Conservation (phyloP, 2,329 filamentous ascomycete species). For the Pyricularia pennisetigena region DNA sequence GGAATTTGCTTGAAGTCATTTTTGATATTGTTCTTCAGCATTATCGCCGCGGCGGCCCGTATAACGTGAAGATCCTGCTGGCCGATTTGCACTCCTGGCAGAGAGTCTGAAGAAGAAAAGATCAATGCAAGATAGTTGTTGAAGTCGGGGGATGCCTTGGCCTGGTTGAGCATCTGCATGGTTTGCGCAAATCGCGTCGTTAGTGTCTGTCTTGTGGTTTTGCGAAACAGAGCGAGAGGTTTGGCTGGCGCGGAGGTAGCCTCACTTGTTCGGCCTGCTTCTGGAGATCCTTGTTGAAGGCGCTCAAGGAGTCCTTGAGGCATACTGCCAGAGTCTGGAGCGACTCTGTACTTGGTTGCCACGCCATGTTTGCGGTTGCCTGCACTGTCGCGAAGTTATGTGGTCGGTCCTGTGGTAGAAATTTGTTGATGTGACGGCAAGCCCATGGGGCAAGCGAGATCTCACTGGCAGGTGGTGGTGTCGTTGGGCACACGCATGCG, state of each 20-base stretch:
- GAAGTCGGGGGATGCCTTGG: constrained; percentile 81
- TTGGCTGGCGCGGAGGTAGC: constrained; percentile 6
- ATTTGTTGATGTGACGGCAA: background rate
- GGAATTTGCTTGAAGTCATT: constrained; percentile 66
- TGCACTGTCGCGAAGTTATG: background rate
- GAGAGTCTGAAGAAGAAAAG: constrained; percentile 60
- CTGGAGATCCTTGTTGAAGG: constrained; percentile 67
- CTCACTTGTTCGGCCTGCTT: constrained; percentile 84
- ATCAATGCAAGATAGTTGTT: constrained; percentile 96
- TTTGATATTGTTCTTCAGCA: constrained; percentile 91
- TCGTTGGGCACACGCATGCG: background rate
- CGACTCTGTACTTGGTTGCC: constrained; percentile 83
- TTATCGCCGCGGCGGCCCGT: constrained; percentile 79
- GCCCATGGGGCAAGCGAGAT: background rate
- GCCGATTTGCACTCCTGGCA: constrained; percentile 49
- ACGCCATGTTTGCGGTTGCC: constrained; percentile 54
- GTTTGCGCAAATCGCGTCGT: constrained; percentile 1
- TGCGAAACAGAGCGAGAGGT: background rate
- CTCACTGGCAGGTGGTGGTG: background rate
- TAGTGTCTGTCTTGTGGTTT: background rate
- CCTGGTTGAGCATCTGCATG: constrained; percentile 79
- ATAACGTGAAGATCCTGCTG: constrained; percentile 61
- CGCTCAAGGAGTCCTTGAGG: constrained; percentile 85
- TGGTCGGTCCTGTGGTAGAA: background rate
- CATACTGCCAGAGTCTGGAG: constrained; percentile 82